Percentiles rank a stretch among this genome's conserved stretches.
These are phyloP conservation scores for Nitzschia sp. DNA, from an alignment of 108 stramenopile species.

Conservation along the genomic window DNA sequence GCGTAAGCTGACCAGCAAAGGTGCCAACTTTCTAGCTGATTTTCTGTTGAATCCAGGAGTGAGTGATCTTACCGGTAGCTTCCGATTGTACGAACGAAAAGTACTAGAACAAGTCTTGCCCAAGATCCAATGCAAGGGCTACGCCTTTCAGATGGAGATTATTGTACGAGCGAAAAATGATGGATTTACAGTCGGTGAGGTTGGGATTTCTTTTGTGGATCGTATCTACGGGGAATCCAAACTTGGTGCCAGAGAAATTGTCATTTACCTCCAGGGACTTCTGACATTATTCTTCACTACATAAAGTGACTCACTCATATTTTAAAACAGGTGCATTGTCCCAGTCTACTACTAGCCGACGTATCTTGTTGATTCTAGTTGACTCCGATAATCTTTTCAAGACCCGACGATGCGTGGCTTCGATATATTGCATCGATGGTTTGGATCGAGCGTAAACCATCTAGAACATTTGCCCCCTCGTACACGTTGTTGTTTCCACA, in stretches of 20 bases:
- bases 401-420: constrained; percentile 37
- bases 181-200: constrained; percentile 88
- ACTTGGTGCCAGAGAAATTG: constrained; percentile 94
- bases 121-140: constrained; percentile 84
- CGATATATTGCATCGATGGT: constrained; percentile 72
- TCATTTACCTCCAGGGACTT: constrained; percentile 92
- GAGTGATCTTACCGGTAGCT: constrained; percentile 95
- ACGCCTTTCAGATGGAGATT: constrained; percentile 99
- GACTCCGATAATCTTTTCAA: neutral
- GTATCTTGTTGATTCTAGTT: neutral
- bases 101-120: constrained; percentile 90
- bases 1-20: constrained; percentile 90
- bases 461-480: constrained; percentile 50
- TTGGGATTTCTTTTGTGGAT: constrained; percentile 98
- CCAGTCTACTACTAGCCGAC: too few relatives aligned
- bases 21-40: constrained; percentile 95
- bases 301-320: constrained; percentile 26
- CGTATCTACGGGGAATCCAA: constrained; percentile 98
- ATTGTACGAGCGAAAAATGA: constrained; percentile 82
- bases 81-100: constrained; percentile 89
- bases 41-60: constrained; percentile 91
- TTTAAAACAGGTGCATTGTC: neutral
- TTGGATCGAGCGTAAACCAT: constrained; percentile 55
- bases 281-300: constrained; percentile 90
- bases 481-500: constrained; percentile 30